These are phyloP conservation scores for Cladobotryum mycophilum DNA, from an alignment of 2,329 filamentous ascomycete genomes.

Conservation along the genomic window DNA sequence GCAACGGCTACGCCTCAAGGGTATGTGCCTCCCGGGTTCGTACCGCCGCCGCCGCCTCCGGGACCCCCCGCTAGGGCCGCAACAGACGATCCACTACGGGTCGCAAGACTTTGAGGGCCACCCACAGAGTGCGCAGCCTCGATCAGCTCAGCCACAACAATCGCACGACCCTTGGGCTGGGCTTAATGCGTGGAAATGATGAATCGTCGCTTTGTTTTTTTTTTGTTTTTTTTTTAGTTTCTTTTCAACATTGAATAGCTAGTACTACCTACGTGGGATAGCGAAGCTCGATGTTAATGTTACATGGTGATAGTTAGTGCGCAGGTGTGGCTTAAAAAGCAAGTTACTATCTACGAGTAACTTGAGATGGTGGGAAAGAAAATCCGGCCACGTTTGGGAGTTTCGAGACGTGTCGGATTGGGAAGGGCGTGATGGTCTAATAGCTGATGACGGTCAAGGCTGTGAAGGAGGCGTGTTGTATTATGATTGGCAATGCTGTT, in stretches of 20 bases:
- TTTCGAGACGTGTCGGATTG: no score
- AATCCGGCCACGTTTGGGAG: no score
- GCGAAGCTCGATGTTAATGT: neutral
- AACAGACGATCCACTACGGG: slow-evolving; percentile 55
- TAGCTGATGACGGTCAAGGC: neutral
- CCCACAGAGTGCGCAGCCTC: slow-evolving; percentile 26
- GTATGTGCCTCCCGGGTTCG: slow-evolving; percentile 51
- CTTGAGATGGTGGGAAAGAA: no score
- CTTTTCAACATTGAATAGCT: no score
- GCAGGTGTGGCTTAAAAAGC: no score
- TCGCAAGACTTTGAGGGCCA: slow-evolving; percentile 27
- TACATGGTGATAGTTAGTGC: neutral
- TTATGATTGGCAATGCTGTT: neutral
- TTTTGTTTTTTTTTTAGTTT: neutral
- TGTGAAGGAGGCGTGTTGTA: neutral
- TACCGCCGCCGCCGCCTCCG: slow-evolving; percentile 58
- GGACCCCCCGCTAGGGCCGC: slow-evolving; percentile 56
- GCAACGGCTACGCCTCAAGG: slow-evolving; percentile 35
- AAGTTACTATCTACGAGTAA: no score
- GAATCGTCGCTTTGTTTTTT: neutral
- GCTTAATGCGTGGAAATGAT: slow-evolving; percentile 45
- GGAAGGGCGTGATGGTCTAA: no score
- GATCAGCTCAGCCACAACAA: slow-evolving; percentile 32
- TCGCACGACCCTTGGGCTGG: slow-evolving; percentile 47
- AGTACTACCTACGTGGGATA: no score